Base-by-base conservation (phyloP, 2,329 filamentous ascomycete species). In the Aspergillus ruber region DNA sequence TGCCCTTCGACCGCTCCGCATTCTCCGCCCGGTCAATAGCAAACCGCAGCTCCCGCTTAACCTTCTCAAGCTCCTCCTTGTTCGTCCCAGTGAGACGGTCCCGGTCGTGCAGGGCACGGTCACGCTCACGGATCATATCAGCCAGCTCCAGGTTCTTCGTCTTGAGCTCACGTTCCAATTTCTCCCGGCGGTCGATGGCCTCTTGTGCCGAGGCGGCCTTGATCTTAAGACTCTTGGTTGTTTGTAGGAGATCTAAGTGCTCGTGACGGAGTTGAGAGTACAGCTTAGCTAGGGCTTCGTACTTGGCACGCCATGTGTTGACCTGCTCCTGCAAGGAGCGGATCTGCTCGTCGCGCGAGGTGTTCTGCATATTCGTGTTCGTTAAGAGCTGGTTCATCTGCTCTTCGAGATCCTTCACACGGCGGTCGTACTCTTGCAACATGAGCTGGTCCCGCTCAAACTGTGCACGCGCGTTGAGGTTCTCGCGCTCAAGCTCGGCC, bases 121-220 rank as follows among this genome's bases (percentile, higher is more conserved):
- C 93, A 58, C 93, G 81, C 73, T 98, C 93, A 39, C 93, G 83
- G 55, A 98, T 98, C 93, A 98, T 97, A 67, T 97, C 90, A 27
- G 93, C 93, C 52, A 98, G 74, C 69, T 98, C 93, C n/a, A 98
- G 76, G 65, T 98, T 98, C 81, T 98, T 98, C 25, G 91, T 96
- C 80, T 98, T 98, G 67, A 98, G 86, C 72, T 98, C 93, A 29
- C 91, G 86, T 73, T 97, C 90, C 45, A 98, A 79, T 75, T 94
- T 95, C 74, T 98, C 93, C 7, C 91, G 85, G 58, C 82, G 84
- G 48, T 97, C 93, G 54, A 97, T 95, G 1, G 93, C 93, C 72
- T 98, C 93, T 65, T 97, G 91, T 0, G 93, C 93, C 4, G 90
- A 97, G 13, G 91, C 90, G 1, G 93, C 93, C 77, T 97, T 98